Base-by-base conservation (phyloP, 768 basidiomycete genomes). In the Mycena haematopus region DNA sequence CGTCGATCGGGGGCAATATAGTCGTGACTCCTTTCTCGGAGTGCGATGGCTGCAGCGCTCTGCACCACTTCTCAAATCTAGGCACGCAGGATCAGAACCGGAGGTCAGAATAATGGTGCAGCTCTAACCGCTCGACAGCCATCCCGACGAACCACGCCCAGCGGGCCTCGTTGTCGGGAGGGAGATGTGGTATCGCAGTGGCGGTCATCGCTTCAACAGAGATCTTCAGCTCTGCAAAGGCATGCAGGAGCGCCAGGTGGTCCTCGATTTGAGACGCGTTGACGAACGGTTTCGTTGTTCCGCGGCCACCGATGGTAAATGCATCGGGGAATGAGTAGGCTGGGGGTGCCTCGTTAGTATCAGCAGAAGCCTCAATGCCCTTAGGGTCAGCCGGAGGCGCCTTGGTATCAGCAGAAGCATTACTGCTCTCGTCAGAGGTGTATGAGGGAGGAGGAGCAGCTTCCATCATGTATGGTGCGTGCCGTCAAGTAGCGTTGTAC, bases 311-410 rank as follows among this genome's bases (percentile, higher is more conserved):
- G 42, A 79, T 72, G 6, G 35, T 66, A 60, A 76, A 78, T 15
- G 65, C 60, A 1, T 71, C 68, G 6, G 77, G 76, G 29, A 68
- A 69, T 6, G 71, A 70, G 53, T 79, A 79, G 0, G 47, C 61
- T 2, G 76, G 75, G 9, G 72, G 71, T 21, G 67, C 52, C 22
- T 56, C 50, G 15, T 14, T 3, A 6, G 42, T 29, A 5, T 42
- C 44, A 22, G 58, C 22, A 0, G 47, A 27, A 19, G 50, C 33
- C 25, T 53, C 40, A 2, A 47, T 56, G 21, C 17, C 47, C 21
- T 47, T 36, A 1, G 54, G 55, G 5, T 57, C 57, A 0, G 36
- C 22, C 9, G 76, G 75, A 7, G 72, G 71, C 25, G 67, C 52
- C 17, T 56, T 5, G 14, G 42, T 29, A 5, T 42, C 44, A 22